These are phyloP conservation scores for Aspergillus avenaceus DNA, from an alignment of 495 filamentous ascomycete species.

Conservation along the genomic window DNA sequence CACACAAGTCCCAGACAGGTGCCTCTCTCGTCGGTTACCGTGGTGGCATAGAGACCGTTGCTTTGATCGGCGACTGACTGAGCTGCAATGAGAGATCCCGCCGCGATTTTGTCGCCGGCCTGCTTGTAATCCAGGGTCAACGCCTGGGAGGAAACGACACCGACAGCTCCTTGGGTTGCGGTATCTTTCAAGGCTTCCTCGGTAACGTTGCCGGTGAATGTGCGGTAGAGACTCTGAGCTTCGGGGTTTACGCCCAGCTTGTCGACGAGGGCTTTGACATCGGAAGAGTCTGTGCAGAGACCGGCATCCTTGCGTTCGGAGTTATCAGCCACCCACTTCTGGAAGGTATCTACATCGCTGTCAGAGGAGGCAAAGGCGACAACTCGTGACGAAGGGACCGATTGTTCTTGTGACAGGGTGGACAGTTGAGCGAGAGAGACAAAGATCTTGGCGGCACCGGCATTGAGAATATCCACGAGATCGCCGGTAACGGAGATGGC, in stretches of 20 bases:
- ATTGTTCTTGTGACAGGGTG: constrained; percentile 46
- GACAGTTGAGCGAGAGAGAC: constrained; percentile 64
- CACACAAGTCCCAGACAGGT: constrained; percentile 85
- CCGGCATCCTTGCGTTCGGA: constrained; percentile 50
- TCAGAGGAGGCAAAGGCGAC: constrained; percentile 43
- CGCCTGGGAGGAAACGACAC: constrained; percentile 66
- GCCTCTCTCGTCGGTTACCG: constrained; percentile 87
- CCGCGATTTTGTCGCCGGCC: constrained; percentile 53
- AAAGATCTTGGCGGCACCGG: constrained; percentile 84
- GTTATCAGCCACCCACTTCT: constrained; percentile 37
- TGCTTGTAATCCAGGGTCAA: constrained; percentile 63
- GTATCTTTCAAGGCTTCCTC: constrained; percentile 47
- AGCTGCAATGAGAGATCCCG: constrained; percentile 64
- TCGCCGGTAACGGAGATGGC: constrained; percentile 63
- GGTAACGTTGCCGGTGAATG: constrained; percentile 29
- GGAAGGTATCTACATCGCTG: constrained; percentile 30
- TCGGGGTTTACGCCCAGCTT: constrained; percentile 36
- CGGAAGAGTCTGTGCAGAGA: constrained; percentile 45
- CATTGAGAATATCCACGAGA: constrained; percentile 74
- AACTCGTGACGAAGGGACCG: constrained; percentile 54
- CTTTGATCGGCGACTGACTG: constrained; percentile 71
- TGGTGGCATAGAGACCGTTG: constrained; percentile 82
- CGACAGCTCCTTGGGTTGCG: constrained; percentile 60
- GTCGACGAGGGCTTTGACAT: constrained; percentile 45
- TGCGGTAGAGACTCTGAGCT: constrained; percentile 35